Base-by-base conservation (phyloP, 1,284 basidiomycete genomes). In the Papiliotrema terrestris region DNA sequence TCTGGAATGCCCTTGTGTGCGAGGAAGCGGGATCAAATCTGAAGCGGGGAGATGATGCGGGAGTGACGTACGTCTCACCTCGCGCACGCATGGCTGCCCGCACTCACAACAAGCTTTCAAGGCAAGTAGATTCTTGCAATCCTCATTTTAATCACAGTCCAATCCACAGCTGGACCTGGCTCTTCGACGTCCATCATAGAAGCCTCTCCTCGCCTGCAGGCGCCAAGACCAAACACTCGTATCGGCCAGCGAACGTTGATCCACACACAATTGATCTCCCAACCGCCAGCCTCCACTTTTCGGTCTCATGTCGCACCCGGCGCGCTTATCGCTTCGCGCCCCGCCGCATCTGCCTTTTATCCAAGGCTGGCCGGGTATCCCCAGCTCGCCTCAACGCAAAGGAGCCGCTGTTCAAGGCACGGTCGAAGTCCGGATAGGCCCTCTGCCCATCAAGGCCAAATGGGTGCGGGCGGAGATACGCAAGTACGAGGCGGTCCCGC, bases 381-480 rank as follows among this genome's bases (percentile, higher is more conserved):
- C 69, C n/a, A 44, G 57, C 8, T 60, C 54, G 15, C 60, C 58
- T 1, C 45, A 54, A 29, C 68, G 74, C 5, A 65, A 63, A 45
- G 48, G 57, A 8, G 63, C 74, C 25, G 69, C 65, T 0, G 68
- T 76, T 2, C 67, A 73, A 45, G 75, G 75, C 23, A 84, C 87
- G n/a, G 82, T 93, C 57, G 90, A 93, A 75, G 82, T 93, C 8
- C 84, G 90, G 36, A 80, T 86, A 20, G 85, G 83, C 11, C 78
- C 61, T 3, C 79, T 83, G 61, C 86, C 87, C n/a, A 83, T 88
- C 67, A 92, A 91, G 79, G 88, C 88, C 23, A 90, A 91, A 76
- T 92, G 88, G 85, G 85, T 94, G 26, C 84, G 87, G 61, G 84
- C 93, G 58, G 89, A 92, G 76, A 80, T 93, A 67, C 83, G 88